phyloP scores from a whole-genome alignment of 768 basidiomycete species.

The Macrolepiota dolichaula region DNA sequence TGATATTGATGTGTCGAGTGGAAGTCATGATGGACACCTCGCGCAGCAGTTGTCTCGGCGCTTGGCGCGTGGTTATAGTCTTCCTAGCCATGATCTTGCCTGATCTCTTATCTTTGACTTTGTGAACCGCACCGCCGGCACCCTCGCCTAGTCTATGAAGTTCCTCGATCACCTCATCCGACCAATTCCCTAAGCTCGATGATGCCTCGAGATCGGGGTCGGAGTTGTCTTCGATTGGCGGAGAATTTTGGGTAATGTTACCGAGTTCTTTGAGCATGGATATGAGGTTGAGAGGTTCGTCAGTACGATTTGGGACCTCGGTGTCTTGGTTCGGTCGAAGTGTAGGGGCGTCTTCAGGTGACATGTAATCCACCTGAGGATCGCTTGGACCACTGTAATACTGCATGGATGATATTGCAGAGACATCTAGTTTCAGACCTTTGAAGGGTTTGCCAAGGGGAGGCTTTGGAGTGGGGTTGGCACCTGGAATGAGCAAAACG shows the following conservation, averaged over 20 bases:
- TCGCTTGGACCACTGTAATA: slow-evolving; percentile 9
- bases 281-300: slow-evolving; percentile 36
- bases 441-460: not conserved
- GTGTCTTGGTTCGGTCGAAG: slow-evolving; percentile 22
- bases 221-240: slow-evolving; percentile 22
- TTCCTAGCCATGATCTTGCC: slow-evolving; percentile 89
- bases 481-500: not conserved
- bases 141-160: slow-evolving; percentile 85
- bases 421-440: slow-evolving; percentile 2
- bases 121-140: slow-evolving; percentile 94
- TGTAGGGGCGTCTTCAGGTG: slow-evolving; percentile 6
- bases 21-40: slow-evolving; percentile 89
- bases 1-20: slow-evolving; percentile 83
- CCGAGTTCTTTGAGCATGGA: slow-evolving; percentile 35
- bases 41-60: slow-evolving; percentile 89
- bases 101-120: slow-evolving; percentile 82
- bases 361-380: slow-evolving; percentile 3
- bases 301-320: slow-evolving; percentile 24
- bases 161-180: slow-evolving; percentile 75
- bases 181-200: slow-evolving; percentile 42
- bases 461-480: not conserved
- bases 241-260: slow-evolving; percentile 11
- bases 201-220: slow-evolving; percentile 16
- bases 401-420: not conserved
- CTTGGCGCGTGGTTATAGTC: slow-evolving; percentile 87